A percentile compares a stretch with the other conserved stretches of the same genome.
Conservation (phyloP, 805 yeast species). For the Zygotorulaspora florentina region DNA sequence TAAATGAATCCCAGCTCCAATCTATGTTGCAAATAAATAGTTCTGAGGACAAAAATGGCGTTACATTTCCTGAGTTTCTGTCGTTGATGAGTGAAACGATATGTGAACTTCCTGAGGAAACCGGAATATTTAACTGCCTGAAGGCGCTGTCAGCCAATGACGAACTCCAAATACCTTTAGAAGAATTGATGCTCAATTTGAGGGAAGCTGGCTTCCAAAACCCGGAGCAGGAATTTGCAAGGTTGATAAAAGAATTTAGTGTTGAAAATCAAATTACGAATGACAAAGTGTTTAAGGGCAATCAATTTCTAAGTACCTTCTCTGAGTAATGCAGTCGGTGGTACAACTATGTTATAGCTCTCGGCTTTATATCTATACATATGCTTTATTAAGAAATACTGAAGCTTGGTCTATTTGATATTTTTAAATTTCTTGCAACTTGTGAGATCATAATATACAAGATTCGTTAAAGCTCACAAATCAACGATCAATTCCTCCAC, state of each 20-base stretch:
- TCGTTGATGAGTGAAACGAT: slow-evolving; percentile 57
- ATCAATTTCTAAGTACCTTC: slow-evolving; percentile 56
- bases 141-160: slow-evolving; percentile 40
- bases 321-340: slow-evolving; percentile 18
- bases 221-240: slow-evolving; percentile 42
- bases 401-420: background rate
- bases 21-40: slow-evolving; percentile 43
- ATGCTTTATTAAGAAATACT: background rate
- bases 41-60: slow-evolving; percentile 26
- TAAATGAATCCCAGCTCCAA: slow-evolving; percentile 40
- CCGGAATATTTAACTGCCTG: slow-evolving; percentile 57
- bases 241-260: slow-evolving; percentile 51
- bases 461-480: slow-evolving; percentile 36
- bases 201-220: slow-evolving; percentile 41
- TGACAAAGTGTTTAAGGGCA: slow-evolving; percentile 53
- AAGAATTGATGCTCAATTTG: slow-evolving; percentile 47
- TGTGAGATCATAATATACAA: slow-evolving; percentile 9
- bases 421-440: background rate
- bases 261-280: slow-evolving; percentile 54
- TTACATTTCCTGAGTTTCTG: slow-evolving; percentile 64
- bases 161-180: slow-evolving; percentile 45
- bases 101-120: slow-evolving; percentile 46
- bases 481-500: slow-evolving; percentile 96
- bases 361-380: background rate
- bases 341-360: background rate